Percentiles rank a stretch among this genome's conserved stretches.
Evolutionary conservation across 352 stramenopile species (phyloP).

Genomic region (Phytophthora foliorum): DNA sequence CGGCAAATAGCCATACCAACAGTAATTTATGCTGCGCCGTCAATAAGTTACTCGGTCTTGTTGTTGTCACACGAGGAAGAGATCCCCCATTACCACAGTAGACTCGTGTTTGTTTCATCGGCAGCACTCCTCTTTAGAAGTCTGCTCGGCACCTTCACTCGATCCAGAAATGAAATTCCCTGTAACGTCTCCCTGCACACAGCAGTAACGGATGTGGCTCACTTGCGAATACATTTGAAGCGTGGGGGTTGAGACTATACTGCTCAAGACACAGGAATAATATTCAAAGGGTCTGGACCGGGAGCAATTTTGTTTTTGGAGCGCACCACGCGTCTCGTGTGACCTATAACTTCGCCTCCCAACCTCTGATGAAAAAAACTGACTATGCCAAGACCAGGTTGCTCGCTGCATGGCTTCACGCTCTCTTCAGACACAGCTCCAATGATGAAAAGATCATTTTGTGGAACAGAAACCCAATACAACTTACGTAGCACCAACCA

Average conservation of each 20-base stretch:
- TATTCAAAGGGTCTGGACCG: not conserved
- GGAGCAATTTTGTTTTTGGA: not conserved
- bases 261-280: not conserved
- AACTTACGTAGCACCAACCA: slow-evolving; percentile 18
- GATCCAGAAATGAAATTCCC: slow-evolving; percentile 3
- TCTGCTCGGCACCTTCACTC: not conserved
- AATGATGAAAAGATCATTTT: slow-evolving; percentile 20
- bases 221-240: not conserved
- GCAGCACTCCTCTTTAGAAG: not conserved
- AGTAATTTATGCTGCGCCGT: slow-evolving; percentile 16
- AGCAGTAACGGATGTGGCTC: not conserved
- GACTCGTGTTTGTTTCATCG: slow-evolving; percentile 15
- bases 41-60: not conserved
- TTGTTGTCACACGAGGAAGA: slow-evolving; percentile 6
- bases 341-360: not conserved
- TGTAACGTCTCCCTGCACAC: not conserved
- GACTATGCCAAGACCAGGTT: slow-evolving; percentile 7
- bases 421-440: not conserved
- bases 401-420: slow-evolving; percentile 15
- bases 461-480: slow-evolving; percentile 12
- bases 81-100: slow-evolving; percentile 4
- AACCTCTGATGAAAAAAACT: slow-evolving; percentile 16
- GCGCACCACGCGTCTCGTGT: not conserved
- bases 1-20: slow-evolving; percentile 16
- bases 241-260: not conserved